Evolutionary conservation across 257 asterid genomes (phyloP).

Genomic region (Gynochthodes officinalis): DNA sequence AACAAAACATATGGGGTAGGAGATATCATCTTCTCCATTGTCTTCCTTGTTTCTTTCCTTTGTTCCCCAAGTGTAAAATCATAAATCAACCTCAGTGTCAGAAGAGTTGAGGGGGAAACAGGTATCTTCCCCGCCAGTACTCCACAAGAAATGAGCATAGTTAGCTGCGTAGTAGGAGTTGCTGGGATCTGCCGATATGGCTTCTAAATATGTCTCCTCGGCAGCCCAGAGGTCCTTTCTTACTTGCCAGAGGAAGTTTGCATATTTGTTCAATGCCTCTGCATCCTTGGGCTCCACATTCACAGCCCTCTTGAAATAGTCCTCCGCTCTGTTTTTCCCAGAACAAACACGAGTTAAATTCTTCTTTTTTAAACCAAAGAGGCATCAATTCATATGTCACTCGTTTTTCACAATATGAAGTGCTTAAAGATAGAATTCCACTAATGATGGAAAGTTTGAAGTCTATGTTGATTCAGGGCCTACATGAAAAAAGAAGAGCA

Average conservation of each 20-base stretch:
- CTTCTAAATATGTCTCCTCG: slow-evolving; percentile 74
- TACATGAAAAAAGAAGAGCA: background rate
- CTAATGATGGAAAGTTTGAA: slow-evolving; percentile 13
- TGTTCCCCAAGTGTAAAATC: background rate
- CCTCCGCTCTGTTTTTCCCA: slow-evolving; percentile 73
- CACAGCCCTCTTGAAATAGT: slow-evolving; percentile 78
- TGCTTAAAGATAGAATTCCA: background rate
- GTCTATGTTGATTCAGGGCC: slow-evolving; percentile 28
- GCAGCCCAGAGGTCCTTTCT: slow-evolving; percentile 86
- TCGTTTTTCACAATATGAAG: background rate
- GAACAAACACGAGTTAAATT: slow-evolving; percentile 15
- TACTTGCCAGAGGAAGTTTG: slow-evolving; percentile 78
- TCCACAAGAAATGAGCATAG: slow-evolving; percentile 92
- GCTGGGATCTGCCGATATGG: slow-evolving; percentile 65
- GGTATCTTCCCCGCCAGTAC: slow-evolving; percentile 97
- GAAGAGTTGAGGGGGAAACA: slow-evolving; percentile 67
- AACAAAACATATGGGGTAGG: background rate
- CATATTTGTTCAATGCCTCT: slow-evolving; percentile 85
- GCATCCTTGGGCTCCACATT: slow-evolving; percentile 84
- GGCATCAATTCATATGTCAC: background rate
- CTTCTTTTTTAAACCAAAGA: background rate
- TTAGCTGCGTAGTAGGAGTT: slow-evolving; percentile 74
- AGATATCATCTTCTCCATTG: background rate
- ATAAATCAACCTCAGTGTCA: slow-evolving; percentile 30
- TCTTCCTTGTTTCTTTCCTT: background rate